Base-by-base conservation (phyloP, 805 yeast genomes). In the Nakazawaea siamensis region DNA sequence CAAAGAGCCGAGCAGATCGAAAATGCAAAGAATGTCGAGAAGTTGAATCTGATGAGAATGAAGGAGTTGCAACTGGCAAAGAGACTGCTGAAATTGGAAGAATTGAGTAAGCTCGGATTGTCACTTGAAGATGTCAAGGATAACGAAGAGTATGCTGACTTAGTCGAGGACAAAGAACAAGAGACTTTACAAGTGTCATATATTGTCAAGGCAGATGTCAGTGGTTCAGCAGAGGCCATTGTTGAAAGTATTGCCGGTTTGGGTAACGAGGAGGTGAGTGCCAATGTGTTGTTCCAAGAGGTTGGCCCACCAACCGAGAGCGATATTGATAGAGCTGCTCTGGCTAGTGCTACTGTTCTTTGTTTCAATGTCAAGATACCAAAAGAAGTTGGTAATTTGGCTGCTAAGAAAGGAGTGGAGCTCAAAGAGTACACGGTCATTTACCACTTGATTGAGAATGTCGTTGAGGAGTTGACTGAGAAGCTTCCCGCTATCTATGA, bases 161-260 rank as follows among this genome's bases (percentile, higher is more conserved):
- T 45, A 3, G 42, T 35, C 13, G 47, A 47, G 17, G 45, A 47
- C 5, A 47, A 43, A 7, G 54, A 52, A 53, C 59, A 11, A 59
- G 34, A 33, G 15, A n/a, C 15, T 5, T 24, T 18, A 3, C 18
- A 24, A 16, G 58, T 74, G 4, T 73, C 75, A 20, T 86, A 79
- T 44, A 77, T 92, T 18, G 64, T 92, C 24, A 86, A 84, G 51
- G 83, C 95, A 0, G 98, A 92, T 58, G 97, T 90, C 1, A 78
- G 80, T 45, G 98, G 98, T 0, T 88, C 97, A 1, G 82, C 84
- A 0, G 98, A 92, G 52, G 98, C 98, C 2, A 82, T 92, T 23
- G 69, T 64, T 25, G 96, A 88, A 53, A 76, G 90, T 46, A 74
- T 92, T 31, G 66, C 68, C 39, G 77, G 78, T 10, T 58, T 92